These are phyloP conservation scores for Debaryomyces subglobosus DNA, from an alignment of 1,139 yeast species.

Conservation along the genomic window DNA sequence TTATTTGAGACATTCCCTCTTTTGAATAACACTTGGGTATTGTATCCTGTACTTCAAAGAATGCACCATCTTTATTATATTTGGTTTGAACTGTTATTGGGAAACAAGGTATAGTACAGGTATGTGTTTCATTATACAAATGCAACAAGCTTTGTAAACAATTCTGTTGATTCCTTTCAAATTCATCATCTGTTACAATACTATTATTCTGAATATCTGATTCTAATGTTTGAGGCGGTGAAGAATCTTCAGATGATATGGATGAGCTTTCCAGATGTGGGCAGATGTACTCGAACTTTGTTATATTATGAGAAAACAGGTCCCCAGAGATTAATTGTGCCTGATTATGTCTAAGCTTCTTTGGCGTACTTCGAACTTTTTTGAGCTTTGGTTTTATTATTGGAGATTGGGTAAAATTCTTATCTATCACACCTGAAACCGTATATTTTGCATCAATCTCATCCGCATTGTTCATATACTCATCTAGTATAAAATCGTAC, in stretches of 20 bases:
- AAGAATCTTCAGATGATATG: not conserved
- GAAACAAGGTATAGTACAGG: not conserved
- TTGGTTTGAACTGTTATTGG: not conserved
- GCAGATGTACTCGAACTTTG: not conserved
- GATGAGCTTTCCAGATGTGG: slow-evolving; percentile 1
- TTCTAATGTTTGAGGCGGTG: slow-evolving; percentile 4
- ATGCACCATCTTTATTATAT: not conserved
- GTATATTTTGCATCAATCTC: not conserved
- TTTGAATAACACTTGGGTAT: not conserved
- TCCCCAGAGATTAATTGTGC: not conserved
- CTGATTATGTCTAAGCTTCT: not conserved
- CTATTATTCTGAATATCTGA: slow-evolving; percentile 7
- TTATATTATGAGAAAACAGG: not conserved
- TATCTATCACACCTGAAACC: not conserved
- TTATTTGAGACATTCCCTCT: not conserved
- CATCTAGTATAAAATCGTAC: not conserved
- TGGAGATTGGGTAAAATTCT: not conserved
- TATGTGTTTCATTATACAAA: slow-evolving; percentile 7
- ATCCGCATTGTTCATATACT: not conserved
- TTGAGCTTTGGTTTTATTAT: not conserved
- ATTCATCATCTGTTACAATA: not conserved
- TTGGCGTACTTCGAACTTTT: not conserved
- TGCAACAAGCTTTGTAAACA: slow-evolving; percentile 1
- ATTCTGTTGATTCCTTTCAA: not conserved
- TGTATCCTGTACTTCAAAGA: not conserved